phyloP scores from a whole-genome alignment of 352 stramenopile species.

The Phytophthora rubi region DNA sequence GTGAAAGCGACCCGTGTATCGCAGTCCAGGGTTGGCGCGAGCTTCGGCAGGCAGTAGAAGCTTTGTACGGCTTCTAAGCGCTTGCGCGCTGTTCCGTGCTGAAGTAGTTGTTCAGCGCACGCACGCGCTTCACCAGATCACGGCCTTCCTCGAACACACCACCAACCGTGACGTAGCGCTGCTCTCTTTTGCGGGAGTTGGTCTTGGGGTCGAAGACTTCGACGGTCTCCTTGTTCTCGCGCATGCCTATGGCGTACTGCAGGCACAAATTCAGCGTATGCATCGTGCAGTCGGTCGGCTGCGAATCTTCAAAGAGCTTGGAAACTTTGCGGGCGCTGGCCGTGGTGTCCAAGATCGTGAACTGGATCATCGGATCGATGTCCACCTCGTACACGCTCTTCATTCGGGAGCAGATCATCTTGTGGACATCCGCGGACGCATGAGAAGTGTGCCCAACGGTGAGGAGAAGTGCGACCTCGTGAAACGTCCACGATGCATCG shows the following conservation, averaged over 20 bases:
- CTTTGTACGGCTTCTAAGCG: background rate
- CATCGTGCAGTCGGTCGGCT: conserved; percentile 7
- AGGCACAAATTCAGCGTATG: conserved; percentile 1
- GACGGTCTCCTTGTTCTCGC: conserved; percentile 4
- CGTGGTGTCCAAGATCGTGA: background rate
- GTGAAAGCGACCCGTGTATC: conserved; percentile 21
- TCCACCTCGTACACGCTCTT: background rate
- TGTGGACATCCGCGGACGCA: background rate
- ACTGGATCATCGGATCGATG: conserved; percentile 2
- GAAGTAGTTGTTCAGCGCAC: conserved; percentile 5
- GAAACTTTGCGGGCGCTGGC: conserved; percentile 2
- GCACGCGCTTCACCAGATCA: background rate
- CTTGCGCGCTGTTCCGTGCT: background rate
- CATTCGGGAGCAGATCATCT: conserved; percentile 4
- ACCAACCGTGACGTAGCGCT: background rate
- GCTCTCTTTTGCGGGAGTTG: background rate
- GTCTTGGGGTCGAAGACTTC: background rate
- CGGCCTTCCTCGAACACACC: background rate
- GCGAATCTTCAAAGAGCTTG: conserved; percentile 8
- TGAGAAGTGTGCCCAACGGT: conserved; percentile 10
- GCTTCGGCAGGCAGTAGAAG: conserved; percentile 1
- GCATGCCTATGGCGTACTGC: conserved; percentile 1
- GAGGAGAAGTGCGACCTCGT: conserved; percentile 8
- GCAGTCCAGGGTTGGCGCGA: background rate
- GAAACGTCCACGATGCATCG: background rate